A percentile compares a stretch with the other conserved stretches of the same genome.
Conservation (phyloP, 768 basidiomycete species). For the Agaricus sinodeliciosus region DNA sequence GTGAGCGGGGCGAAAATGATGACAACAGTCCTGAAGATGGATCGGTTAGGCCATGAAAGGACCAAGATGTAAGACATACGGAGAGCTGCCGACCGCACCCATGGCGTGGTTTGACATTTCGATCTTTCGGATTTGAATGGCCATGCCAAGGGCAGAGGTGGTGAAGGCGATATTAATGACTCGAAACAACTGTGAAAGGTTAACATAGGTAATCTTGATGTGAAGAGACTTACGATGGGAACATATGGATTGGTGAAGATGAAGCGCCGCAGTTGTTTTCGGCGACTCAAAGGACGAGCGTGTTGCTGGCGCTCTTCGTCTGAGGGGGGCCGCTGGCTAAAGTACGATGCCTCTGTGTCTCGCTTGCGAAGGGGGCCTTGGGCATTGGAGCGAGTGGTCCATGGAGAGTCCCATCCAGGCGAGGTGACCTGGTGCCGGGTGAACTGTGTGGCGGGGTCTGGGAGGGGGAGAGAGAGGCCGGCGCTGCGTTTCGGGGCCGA, state of each 20-base stretch:
- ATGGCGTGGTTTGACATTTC: slow-evolving; percentile 45
- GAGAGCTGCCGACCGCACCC: slow-evolving; percentile 79
- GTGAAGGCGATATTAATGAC: slow-evolving; percentile 82
- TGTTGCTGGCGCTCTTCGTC: slow-evolving; percentile 15
- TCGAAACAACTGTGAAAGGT: slow-evolving; percentile 59
- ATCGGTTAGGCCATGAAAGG: slow-evolving; percentile 1
- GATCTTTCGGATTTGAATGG: slow-evolving; percentile 60
- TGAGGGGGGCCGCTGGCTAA: slow-evolving; percentile 21
- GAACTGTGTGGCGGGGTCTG: slow-evolving; percentile 32
- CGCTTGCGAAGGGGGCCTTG: slow-evolving; percentile 27
- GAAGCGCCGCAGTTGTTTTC: slow-evolving; percentile 55
- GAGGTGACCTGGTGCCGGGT: slow-evolving; percentile 50
- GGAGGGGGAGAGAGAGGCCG: slow-evolving; percentile 26
- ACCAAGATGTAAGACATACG: slow-evolving; percentile 37
- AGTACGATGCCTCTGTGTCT: slow-evolving; percentile 14
- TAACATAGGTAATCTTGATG: background rate
- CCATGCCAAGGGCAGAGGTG: slow-evolving; percentile 70
- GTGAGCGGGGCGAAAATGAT: slow-evolving; percentile 84
- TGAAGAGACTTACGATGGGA: slow-evolving; percentile 51
- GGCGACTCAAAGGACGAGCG: slow-evolving; percentile 20
- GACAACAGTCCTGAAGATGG: slow-evolving; percentile 54
- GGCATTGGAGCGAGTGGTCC: slow-evolving; percentile 42
- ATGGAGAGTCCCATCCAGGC: slow-evolving; percentile 65
- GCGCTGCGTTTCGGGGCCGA: slow-evolving; percentile 8
- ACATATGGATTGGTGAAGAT: slow-evolving; percentile 72